Evolutionary conservation across 352 stramenopile species (phyloP).

Genomic region (Halophytophthora batemanensis): DNA sequence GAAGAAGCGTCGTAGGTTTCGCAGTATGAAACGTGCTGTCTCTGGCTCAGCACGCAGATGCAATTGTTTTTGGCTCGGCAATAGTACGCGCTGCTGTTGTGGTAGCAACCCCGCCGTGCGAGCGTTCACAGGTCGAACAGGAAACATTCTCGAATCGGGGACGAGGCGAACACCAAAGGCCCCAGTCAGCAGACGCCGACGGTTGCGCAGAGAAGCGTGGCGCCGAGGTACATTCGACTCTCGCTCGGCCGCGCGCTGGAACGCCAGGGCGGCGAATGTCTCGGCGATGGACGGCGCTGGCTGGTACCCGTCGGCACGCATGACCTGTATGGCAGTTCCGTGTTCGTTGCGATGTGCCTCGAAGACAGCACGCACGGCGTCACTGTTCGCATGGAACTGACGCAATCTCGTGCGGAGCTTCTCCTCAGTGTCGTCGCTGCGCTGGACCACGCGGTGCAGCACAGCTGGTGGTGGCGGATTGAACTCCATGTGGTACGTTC

Average conservation of each 20-base stretch:
- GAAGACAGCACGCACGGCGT: constrained; percentile 48
- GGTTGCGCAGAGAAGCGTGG: constrained; percentile 18
- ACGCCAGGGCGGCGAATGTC: constrained; percentile 18
- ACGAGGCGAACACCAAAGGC: constrained; percentile 13
- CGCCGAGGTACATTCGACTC: constrained; percentile 16
- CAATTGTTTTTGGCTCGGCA: too few species aligned
- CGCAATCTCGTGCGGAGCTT: constrained; percentile 86
- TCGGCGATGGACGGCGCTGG: constrained; percentile 16
- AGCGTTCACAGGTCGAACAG: too few species aligned
- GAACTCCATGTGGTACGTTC: constrained; percentile 96
- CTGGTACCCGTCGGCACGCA: constrained; percentile 17
- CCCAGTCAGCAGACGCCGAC: constrained; percentile 14
- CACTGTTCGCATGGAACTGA: constrained; percentile 76
- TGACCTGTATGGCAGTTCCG: constrained; percentile 18
- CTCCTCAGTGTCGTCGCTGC: constrained; percentile 92
- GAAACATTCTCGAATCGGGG: constrained; percentile 1
- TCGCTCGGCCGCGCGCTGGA: constrained; percentile 19
- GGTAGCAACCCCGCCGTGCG: too few species aligned
- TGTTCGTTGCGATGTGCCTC: constrained; percentile 10
- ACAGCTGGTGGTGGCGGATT: constrained; percentile 83
- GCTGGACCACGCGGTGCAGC: constrained; percentile 64
- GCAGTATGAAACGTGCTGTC: too few species aligned
- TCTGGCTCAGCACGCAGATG: too few species aligned
- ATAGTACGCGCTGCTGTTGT: too few species aligned
- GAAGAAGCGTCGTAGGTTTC: too few species aligned